These are phyloP conservation scores for Paramecium sonneborni DNA, from an alignment of 73 alveolate genomes.

Conservation along the genomic window DNA sequence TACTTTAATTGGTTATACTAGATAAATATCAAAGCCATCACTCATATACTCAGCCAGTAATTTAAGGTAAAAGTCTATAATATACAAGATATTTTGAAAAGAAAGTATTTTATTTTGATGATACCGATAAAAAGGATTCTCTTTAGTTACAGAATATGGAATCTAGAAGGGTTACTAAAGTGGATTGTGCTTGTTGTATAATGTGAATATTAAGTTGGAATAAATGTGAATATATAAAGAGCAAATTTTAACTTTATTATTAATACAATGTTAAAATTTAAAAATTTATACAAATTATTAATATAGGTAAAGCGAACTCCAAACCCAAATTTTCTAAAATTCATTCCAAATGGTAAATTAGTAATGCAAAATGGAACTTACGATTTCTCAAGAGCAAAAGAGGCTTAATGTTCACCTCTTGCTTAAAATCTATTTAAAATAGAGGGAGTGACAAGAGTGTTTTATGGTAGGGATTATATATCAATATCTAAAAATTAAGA, in stretches of 20 bases:
- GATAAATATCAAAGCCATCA: neutral
- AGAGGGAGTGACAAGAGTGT: conserved; percentile 83
- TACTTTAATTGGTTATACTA: neutral
- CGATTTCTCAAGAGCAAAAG: conserved; percentile 80
- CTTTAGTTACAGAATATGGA: neutral
- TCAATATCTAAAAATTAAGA: conserved; percentile 83
- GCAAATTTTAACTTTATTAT: neutral
- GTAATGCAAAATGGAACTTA: conserved; percentile 75
- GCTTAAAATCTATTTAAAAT: conserved; percentile 76
- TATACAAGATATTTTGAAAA: neutral
- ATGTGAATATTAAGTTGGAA: no score
- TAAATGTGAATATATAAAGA: neutral
- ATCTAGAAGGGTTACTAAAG: neutral
- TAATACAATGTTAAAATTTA: conserved; percentile 27
- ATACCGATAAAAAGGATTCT: neutral
- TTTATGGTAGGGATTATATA: conserved; percentile 79
- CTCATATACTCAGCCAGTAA: conserved; percentile 28
- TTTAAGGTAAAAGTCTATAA: neutral
- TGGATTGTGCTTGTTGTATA: neutral
- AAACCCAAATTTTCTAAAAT: conserved; percentile 82
- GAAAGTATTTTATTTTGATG: conserved; percentile 22
- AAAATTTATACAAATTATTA: conserved; percentile 66
- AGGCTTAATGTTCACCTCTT: conserved; percentile 79
- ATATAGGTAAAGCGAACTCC: conserved; percentile 84
- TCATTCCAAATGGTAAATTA: conserved; percentile 81